Evolutionary conservation across 805 yeast species (phyloP), one percentile per base, ranked within the genome.

Genomic region (Zygoascus ofunaensis): DNA sequence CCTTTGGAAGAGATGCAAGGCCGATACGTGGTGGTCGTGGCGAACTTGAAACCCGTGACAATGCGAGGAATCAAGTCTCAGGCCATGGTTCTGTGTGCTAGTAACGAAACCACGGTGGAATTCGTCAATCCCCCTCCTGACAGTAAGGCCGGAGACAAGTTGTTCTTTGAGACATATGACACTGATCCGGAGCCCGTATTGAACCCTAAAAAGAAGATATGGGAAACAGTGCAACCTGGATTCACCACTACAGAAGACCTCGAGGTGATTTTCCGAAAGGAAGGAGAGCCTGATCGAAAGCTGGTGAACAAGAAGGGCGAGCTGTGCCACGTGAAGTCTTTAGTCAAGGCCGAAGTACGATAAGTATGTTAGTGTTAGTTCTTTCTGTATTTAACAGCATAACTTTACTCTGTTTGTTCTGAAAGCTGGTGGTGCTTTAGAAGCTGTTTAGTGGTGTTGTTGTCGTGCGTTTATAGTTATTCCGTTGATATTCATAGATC

Each of bases 171-270:
- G 69, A 94, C 87, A 47, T 87, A 71, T 64, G 82, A 87, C 59
- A 85, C 87, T 54, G 79, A 77, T 44, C 97, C 98, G 53, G 94
- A 87, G 68, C 77, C 85, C 59, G 90, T 80, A 60, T 73, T 92
- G 67, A 90, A 90, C 71, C 97, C 98, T 57, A 92, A 92, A 81
- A 92, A 92, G 83, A 92, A 92, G 76, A 73, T 89, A 50, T 92
- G 95, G 94, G 98, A 92, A 74, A 76, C 89, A 43, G 72, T 84
- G 52, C 98, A 92, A 73, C 97, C 97, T 42, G 72, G 74, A 49
- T 89, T 92, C 73, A 71, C 90, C 46, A 90, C 97, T 24, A 78
- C 72, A 53, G 92, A 78, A 34, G 68, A 70, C 40, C 73, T 80
- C 47, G 84, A 84, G 60, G 95, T 90, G 36, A 74, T 85, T 49